These are phyloP conservation scores for Neurospora intermedia DNA, from an alignment of 495 filamentous ascomycete genomes.

Conservation along the genomic window DNA sequence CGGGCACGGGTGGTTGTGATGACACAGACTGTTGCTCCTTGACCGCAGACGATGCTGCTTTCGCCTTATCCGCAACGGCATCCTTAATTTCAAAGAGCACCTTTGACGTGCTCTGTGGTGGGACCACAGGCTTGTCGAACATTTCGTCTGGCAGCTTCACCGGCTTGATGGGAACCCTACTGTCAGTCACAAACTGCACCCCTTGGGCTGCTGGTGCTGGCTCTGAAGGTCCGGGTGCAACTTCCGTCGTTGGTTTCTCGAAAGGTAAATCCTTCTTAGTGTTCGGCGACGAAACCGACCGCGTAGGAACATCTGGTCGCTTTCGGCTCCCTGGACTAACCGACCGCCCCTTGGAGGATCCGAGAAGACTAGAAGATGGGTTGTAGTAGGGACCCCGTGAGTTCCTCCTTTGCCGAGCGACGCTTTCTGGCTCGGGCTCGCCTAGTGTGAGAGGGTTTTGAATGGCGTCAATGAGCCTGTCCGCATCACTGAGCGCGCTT, in stretches of 20 bases:
- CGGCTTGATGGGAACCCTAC: slow-evolving; percentile 28
- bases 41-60: neutral
- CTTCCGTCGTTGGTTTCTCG: neutral
- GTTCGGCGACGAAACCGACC: slow-evolving; percentile 8
- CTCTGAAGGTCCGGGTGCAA: neutral
- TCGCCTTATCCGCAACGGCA: neutral
- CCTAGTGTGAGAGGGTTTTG: slow-evolving; percentile 45
- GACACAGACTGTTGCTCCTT: neutral
- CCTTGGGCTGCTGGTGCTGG: slow-evolving; percentile 7
- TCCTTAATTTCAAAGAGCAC: slow-evolving; percentile 26
- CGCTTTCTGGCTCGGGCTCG: slow-evolving; percentile 23
- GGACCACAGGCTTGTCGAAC: slow-evolving; percentile 8
- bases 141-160: slow-evolving; percentile 30
- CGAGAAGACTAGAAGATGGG: slow-evolving; percentile 5
- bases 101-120: slow-evolving; percentile 14
- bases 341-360: slow-evolving; percentile 13
- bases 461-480: slow-evolving; percentile 66
- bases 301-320: neutral
- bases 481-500: slow-evolving; percentile 57
- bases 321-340: slow-evolving; percentile 12
- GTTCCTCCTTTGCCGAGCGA: slow-evolving; percentile 4
- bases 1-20: neutral
- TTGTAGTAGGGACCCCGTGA: slow-evolving; percentile 7
- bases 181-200: slow-evolving; percentile 20
- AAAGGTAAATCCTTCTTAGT: neutral